Evolutionary conservation across 2,329 filamentous ascomycete genomes (phyloP), one percentile per base, ranked within the genome.

Genomic region (Pyrenophora teres): DNA sequence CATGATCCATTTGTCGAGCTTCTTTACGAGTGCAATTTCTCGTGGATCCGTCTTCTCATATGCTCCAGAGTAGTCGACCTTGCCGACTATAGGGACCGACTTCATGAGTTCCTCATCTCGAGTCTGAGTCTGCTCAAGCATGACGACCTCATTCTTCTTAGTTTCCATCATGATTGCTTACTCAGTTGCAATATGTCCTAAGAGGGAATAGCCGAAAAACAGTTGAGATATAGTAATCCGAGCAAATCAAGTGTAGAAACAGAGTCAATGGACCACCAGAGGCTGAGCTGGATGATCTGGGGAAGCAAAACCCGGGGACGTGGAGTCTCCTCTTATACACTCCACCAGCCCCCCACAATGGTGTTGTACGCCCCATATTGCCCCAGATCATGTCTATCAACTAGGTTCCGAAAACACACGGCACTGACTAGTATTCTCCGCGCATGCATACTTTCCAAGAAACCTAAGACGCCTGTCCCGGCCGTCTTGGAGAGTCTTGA

Each of bases 31-130:
- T 2, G 65, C 68, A 16, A 73, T 72, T 41, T 70, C 69, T 32
- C 58, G 56, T 5, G 69, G 69, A 32, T 72, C 68, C 9, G 66
- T 72, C 58, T 73, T 71, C 46, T 70, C 67, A 39, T 69, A 59
- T 30, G 69, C 68, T 54, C 69, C 68, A 13, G 67, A 70, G 42
- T 71, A 69, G 52, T 71, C 70, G 23, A 65, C 58, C 61, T 68
- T 72, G 40, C 56, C 48, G 7, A 63, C 52, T 6, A 52, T 52
- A 2, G 63, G 67, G 2, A 63, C 40, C 3, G 63, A 56, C 54
- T 71, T 71, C 40, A 57, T 37, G 15, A 60, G 41, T 6, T 59
- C 62, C 2, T 59, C 47, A 16, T 65, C 64, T 33, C 60, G 59
- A 13, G 64, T 70, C 32, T 45, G 44, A 27, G 62, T 50, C 39